Conservation (phyloP, 371 early-diverging fungal species). For the Rhizopus delemar region DNA sequence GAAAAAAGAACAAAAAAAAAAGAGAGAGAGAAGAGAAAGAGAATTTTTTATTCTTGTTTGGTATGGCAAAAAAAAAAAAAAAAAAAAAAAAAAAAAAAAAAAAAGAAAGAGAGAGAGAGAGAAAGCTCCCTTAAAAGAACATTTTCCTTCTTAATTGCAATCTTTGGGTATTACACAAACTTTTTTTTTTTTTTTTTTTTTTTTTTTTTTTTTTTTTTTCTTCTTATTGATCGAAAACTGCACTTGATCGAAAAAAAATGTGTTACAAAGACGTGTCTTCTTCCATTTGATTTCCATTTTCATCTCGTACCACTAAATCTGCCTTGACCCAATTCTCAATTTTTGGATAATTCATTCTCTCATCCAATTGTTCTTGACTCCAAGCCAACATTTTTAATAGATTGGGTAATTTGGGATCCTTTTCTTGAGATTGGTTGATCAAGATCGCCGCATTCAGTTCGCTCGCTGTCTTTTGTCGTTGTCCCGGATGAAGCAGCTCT, state of each 20-base stretch:
- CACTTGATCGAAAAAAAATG: conserved; percentile 17
- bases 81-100: neutral
- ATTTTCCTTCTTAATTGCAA: conserved; percentile 6
- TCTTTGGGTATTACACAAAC: neutral
- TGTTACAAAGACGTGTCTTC: conserved; percentile 20
- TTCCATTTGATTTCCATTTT: conserved; percentile 33
- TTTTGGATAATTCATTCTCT: conserved; percentile 77
- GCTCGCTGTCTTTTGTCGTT: conserved; percentile 89
- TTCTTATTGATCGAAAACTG: conserved; percentile 5
- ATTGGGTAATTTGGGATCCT: conserved; percentile 89
- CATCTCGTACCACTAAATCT: conserved; percentile 59
- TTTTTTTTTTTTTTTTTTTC: neutral
- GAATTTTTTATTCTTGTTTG: neutral
- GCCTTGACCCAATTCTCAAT: conserved; percentile 83
- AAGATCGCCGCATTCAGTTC: conserved; percentile 94
- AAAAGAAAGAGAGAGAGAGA: neutral
- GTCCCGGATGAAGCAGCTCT: conserved; percentile 81
- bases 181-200: conserved; percentile 1
- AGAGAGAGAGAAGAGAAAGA: conserved; percentile 2
- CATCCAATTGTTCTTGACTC: conserved; percentile 89
- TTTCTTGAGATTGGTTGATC: conserved; percentile 86
- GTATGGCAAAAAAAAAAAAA: conserved; percentile 1
- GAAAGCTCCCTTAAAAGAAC: conserved; percentile 2
- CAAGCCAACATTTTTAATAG: conserved; percentile 88
- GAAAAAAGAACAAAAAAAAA: conserved; percentile 12